A percentile compares a stretch with the other conserved stretches of the same genome.
phyloP scores from a whole-genome alignment of 2,329 filamentous ascomycete genomes.

The Botryotinia narcissicola region DNA sequence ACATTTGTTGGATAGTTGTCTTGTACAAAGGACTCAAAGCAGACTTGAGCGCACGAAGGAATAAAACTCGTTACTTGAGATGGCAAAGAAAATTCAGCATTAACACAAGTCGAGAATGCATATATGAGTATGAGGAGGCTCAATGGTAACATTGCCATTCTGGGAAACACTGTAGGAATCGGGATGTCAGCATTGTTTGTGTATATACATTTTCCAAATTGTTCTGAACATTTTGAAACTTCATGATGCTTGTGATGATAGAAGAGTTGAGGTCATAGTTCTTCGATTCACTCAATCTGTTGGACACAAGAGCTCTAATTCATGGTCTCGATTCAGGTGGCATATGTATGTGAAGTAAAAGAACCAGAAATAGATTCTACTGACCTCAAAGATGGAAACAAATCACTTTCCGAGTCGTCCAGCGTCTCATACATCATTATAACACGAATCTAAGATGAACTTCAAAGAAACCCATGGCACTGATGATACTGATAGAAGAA shows the following conservation, averaged over 20 bases:
- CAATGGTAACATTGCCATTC: conserved; percentile 38
- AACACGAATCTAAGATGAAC: conserved; percentile 28
- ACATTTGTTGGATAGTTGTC: conserved; percentile 52
- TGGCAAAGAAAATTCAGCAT: conserved; percentile 29
- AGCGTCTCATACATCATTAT: conserved; percentile 40
- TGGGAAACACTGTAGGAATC: conserved; percentile 28
- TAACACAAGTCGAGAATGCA: conserved; percentile 27
- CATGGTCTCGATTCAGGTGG: conserved; percentile 15
- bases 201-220: conserved; percentile 14
- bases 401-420: conserved; percentile 34
- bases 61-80: conserved; percentile 36
- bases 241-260: conserved; percentile 6
- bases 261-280: conserved; percentile 17
- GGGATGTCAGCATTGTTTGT: conserved; percentile 28
- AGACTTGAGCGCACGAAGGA: conserved; percentile 54
- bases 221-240: neutral
- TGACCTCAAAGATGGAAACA: conserved; percentile 35
- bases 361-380: conserved; percentile 23
- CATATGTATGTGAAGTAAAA: conserved; percentile 9
- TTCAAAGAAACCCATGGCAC: conserved; percentile 22
- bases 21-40: conserved; percentile 61
- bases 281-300: conserved; percentile 12
- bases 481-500: conserved; percentile 27
- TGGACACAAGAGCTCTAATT: conserved; percentile 1
- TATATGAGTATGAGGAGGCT: conserved; percentile 35